Percentiles rank a stretch among this genome's conserved stretches.
Evolutionary conservation across 768 basidiomycete genomes (phyloP).

Genomic region (Mycena vitilis): DNA sequence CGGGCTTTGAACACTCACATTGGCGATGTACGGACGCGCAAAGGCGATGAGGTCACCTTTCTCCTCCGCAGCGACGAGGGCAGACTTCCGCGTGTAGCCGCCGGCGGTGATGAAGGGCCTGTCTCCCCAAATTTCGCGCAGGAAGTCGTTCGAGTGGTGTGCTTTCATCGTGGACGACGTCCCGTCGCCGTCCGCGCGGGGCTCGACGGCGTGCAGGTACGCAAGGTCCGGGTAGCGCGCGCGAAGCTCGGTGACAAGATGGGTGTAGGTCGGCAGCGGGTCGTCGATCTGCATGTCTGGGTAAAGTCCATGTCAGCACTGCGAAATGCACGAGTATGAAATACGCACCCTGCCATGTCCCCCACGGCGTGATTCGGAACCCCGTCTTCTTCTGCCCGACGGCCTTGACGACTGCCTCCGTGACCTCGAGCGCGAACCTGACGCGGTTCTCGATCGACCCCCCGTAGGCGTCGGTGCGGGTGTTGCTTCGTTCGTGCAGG

Average conservation of each 20-base stretch:
- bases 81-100: slow-evolving; percentile 46
- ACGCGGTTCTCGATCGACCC: slow-evolving; percentile 13
- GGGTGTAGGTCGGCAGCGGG: slow-evolving; percentile 55
- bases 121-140: slow-evolving; percentile 52
- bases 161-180: not conserved
- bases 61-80: slow-evolving; percentile 43
- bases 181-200: slow-evolving; percentile 37
- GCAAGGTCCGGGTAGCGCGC: slow-evolving; percentile 52
- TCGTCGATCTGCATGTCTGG: slow-evolving; percentile 55
- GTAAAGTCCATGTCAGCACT: slow-evolving; percentile 28
- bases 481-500: slow-evolving; percentile 23
- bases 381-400: slow-evolving; percentile 48
- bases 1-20: slow-evolving; percentile 42
- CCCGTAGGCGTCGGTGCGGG: slow-evolving; percentile 14
- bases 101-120: slow-evolving; percentile 48
- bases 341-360: slow-evolving; percentile 41
- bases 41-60: slow-evolving; percentile 48
- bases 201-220: slow-evolving; percentile 58
- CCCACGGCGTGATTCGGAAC: slow-evolving; percentile 58
- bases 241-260: slow-evolving; percentile 53
- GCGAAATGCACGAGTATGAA: slow-evolving; percentile 28
- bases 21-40: slow-evolving; percentile 51
- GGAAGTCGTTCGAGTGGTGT: slow-evolving; percentile 46
- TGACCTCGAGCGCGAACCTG: slow-evolving; percentile 11
- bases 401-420: slow-evolving; percentile 13